phyloP scores from a whole-genome alignment of 2,329 filamentous ascomycete genomes.

The Penicillium sp. region DNA sequence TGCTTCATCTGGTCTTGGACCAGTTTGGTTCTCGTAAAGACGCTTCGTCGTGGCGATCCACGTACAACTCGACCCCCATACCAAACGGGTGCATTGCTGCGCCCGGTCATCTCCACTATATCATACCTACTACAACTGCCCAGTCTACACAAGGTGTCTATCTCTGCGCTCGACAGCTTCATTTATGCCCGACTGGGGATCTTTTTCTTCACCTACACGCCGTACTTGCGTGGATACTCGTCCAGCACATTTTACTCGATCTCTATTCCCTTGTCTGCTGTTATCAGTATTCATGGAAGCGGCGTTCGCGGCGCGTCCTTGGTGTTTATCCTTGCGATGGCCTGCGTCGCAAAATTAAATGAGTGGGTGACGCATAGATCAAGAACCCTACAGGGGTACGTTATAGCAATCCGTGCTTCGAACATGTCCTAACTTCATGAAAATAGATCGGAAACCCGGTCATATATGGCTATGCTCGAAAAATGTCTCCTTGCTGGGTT shows the following conservation, averaged over 20 bases:
- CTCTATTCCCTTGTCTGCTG: constrained; percentile 2
- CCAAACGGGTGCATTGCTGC: not conserved
- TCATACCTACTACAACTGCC: not conserved
- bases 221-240: not conserved
- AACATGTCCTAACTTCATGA: not conserved
- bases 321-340: not conserved
- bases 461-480: not conserved
- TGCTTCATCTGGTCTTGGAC: constrained; percentile 2
- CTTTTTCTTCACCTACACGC: constrained; percentile 3
- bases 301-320: not conserved
- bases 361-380: not conserved
- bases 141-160: constrained; percentile 1
- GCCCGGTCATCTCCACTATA: not conserved
- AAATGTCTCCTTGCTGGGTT: not conserved
- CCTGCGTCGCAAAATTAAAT: not conserved
- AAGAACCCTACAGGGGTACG: not conserved
- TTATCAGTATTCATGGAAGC: constrained; percentile 1
- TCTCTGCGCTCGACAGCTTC: constrained; percentile 1
- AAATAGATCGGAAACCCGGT: not conserved
- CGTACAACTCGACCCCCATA: constrained; percentile 4
- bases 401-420: not conserved
- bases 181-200: constrained; percentile 5
- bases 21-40: constrained; percentile 1
- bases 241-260: constrained; percentile 1
- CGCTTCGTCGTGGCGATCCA: constrained; percentile 6